These are phyloP conservation scores for Starmerella tilneyi DNA, from an alignment of 805 yeast species.

Conservation along the genomic window DNA sequence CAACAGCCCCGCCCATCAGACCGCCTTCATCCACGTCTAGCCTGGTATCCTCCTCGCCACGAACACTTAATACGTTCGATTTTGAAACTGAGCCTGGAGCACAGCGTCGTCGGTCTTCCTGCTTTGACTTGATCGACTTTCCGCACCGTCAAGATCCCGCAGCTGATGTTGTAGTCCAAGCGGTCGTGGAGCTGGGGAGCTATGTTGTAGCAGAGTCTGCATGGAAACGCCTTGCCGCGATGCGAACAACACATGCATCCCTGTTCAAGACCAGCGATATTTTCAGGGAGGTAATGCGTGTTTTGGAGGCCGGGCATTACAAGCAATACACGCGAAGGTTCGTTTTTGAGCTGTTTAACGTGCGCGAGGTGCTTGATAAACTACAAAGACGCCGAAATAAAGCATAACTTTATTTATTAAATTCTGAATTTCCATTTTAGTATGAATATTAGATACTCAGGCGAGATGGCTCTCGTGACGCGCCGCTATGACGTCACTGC, in stretches of 20 bases:
- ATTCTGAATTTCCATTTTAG: neutral
- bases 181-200: constrained; percentile 48
- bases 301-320: constrained; percentile 49
- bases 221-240: constrained; percentile 44
- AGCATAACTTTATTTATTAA: constrained; percentile 3
- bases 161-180: constrained; percentile 22
- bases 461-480: no score
- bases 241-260: constrained; percentile 43
- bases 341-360: constrained; percentile 54
- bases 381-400: constrained; percentile 11
- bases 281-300: constrained; percentile 43
- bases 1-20: neutral
- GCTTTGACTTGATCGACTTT: constrained; percentile 16
- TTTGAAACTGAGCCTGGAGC: constrained; percentile 13
- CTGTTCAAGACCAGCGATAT: constrained; percentile 48
- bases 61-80: constrained; percentile 7
- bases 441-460: no score
- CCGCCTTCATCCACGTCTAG: constrained; percentile 9
- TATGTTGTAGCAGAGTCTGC: constrained; percentile 46
- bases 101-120: constrained; percentile 18
- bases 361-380: constrained; percentile 18
- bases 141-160: constrained; percentile 10
- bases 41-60: constrained; percentile 3
- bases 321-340: constrained; percentile 54
- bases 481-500: no score